Percentiles rank a stretch among this genome's conserved stretches.
Evolutionary conservation across 164 flowering plant species (phyloP).

Genomic region (Vitis rupestris): DNA sequence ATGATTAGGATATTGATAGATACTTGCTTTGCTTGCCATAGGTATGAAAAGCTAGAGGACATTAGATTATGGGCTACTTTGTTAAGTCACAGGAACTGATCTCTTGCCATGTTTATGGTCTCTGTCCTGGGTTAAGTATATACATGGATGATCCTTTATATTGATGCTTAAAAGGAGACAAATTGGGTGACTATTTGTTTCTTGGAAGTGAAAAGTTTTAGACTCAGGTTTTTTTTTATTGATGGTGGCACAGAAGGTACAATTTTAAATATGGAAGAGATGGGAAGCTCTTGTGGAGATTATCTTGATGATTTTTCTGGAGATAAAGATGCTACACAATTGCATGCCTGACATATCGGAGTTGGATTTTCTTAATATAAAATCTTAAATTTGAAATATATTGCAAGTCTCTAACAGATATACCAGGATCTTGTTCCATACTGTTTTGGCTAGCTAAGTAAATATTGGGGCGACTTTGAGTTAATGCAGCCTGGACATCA

Average conservation of each 20-base stretch:
- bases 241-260: conserved; percentile 4
- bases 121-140: conserved; percentile 6
- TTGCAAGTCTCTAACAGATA: conserved; percentile 4
- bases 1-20: conserved; percentile 9
- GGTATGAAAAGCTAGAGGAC: conserved; percentile 21
- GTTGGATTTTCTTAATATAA: conserved; percentile 7
- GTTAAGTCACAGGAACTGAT: conserved; percentile 8
- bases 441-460: conserved; percentile 3
- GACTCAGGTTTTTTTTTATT: conserved; percentile 8
- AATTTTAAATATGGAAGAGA: neutral
- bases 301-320: neutral
- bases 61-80: conserved; percentile 11
- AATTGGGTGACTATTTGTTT: conserved; percentile 11
- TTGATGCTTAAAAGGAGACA: conserved; percentile 9
- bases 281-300: conserved; percentile 9
- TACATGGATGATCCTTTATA: conserved; percentile 2
- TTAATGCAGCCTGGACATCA: neutral
- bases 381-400: conserved; percentile 2
- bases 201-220: conserved; percentile 13
- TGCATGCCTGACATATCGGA: conserved; percentile 1
- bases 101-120: conserved; percentile 11
- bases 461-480: conserved; percentile 8
- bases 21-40: conserved; percentile 8
- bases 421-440: neutral
- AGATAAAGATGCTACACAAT: conserved; percentile 4